These are phyloP conservation scores for Chalara sp. DNA, from an alignment of 2,329 filamentous ascomycete genomes.

Conservation along the genomic window DNA sequence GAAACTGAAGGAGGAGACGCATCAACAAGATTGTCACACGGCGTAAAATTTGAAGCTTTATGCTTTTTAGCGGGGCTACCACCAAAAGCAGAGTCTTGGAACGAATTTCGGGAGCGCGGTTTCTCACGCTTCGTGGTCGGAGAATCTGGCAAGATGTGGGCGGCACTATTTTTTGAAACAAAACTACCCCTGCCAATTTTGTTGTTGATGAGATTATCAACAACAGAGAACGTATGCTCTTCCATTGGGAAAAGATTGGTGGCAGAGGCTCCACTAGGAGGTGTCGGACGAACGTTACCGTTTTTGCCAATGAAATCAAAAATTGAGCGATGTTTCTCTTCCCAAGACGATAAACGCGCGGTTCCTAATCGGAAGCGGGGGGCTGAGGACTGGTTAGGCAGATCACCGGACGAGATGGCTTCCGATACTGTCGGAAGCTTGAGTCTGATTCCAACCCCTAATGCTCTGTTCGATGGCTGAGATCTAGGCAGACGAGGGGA, in stretches of 20 bases:
- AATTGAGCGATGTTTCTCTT: no score
- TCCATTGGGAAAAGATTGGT: constrained; percentile 16
- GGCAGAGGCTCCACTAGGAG: constrained; percentile 24
- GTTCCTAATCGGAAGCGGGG: not conserved
- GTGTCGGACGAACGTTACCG: constrained; percentile 2
- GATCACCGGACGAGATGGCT: not conserved
- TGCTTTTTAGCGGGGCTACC: constrained; percentile 1
- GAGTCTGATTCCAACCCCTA: not conserved
- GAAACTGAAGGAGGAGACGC: not conserved
- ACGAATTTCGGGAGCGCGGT: not conserved
- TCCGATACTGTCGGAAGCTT: constrained; percentile 15
- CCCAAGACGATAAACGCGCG: no score
- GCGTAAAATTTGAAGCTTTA: not conserved
- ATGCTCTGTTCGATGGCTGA: not conserved
- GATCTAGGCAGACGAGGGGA: no score
- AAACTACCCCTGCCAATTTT: not conserved
- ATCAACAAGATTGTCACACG: not conserved
- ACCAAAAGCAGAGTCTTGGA: not conserved
- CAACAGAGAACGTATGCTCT: constrained; percentile 11
- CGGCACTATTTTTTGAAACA: not conserved
- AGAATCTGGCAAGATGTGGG: not conserved
- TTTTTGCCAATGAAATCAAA: not conserved
- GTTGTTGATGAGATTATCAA: constrained; percentile 16
- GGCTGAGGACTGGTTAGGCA: not conserved
- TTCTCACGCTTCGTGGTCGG: not conserved